Percentiles rank a stretch among this genome's conserved stretches.
Evolutionary conservation across 176 grass and related monocot genomes (phyloP).

Genomic region (Zizania latifolia): DNA sequence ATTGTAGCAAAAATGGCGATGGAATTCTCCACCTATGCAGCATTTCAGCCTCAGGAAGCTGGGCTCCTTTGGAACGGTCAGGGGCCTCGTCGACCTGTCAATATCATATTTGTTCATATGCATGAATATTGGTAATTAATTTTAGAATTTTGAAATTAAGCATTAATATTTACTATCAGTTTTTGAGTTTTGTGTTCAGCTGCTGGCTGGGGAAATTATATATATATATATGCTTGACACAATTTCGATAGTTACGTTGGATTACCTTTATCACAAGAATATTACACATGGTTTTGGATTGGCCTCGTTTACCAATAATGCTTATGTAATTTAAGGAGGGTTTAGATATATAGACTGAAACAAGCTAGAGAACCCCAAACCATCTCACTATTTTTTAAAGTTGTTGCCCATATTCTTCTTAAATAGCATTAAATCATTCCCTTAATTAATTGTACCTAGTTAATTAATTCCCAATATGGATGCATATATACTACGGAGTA

Average conservation of each 20-base stretch:
- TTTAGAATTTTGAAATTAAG: no score
- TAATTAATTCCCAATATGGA: not conserved
- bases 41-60: constrained; percentile 75
- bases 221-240: no score
- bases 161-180: no score
- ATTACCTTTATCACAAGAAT: not conserved
- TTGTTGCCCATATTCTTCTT: not conserved
- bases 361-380: not conserved
- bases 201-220: no score
- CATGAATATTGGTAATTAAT: not conserved
- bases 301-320: not conserved
- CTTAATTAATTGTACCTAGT: not conserved
- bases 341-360: not conserved
- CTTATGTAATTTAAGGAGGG: not conserved
- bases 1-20: constrained; percentile 76
- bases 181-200: no score
- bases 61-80: constrained; percentile 75
- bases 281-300: not conserved
- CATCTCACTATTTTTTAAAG: not conserved
- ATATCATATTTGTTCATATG: not conserved
- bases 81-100: constrained; percentile 62
- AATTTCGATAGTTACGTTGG: not conserved
- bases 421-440: not conserved
- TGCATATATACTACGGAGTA: not conserved
- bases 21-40: constrained; percentile 78